A percentile compares a stretch with the other conserved stretches of the same genome.
These are phyloP conservation scores for Wallemia mellicola DNA, from an alignment of 1,284 basidiomycete species.

Conservation along the genomic window DNA sequence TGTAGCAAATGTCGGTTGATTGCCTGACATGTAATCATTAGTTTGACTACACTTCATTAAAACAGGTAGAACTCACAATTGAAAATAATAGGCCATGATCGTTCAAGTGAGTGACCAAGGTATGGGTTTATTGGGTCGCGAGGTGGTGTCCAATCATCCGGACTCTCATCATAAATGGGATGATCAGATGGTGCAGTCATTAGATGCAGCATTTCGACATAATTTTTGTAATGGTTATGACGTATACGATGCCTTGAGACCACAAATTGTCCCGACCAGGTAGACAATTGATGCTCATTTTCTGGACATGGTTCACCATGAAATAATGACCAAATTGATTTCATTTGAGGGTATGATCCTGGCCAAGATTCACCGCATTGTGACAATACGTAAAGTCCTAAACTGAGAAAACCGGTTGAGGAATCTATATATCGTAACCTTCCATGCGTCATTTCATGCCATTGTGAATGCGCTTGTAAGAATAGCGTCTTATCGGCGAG, in stretches of 20 bases:
- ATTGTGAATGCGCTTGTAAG: conserved; percentile 16
- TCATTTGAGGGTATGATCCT: conserved; percentile 8
- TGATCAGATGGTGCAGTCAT: conserved; percentile 11
- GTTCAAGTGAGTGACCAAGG: conserved; percentile 13
- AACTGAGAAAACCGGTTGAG: conserved; percentile 13
- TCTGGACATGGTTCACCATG: conserved; percentile 9
- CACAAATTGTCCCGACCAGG: conserved; percentile 15
- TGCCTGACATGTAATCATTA: not conserved
- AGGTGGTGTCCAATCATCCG: conserved; percentile 8
- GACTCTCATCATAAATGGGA: conserved; percentile 14
- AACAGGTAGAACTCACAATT: conserved; percentile 5
- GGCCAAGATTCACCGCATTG: conserved; percentile 9
- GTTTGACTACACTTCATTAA: not conserved
- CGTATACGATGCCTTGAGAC: conserved; percentile 11
- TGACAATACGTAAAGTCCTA: conserved; percentile 13
- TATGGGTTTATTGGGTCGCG: conserved; percentile 1
- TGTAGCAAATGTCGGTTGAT: not conserved
- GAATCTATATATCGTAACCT: conserved; percentile 9
- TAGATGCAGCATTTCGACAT: conserved; percentile 8
- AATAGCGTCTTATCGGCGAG: conserved; percentile 14
- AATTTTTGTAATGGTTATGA: conserved; percentile 6
- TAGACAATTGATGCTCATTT: conserved; percentile 2
- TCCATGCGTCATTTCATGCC: conserved; percentile 13
- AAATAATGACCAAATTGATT: conserved; percentile 11
- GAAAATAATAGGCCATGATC: conserved; percentile 13